Evolutionary conservation across 2,329 filamentous ascomycete genomes (phyloP).

Genomic region (Annulohypoxylon truncatum): DNA sequence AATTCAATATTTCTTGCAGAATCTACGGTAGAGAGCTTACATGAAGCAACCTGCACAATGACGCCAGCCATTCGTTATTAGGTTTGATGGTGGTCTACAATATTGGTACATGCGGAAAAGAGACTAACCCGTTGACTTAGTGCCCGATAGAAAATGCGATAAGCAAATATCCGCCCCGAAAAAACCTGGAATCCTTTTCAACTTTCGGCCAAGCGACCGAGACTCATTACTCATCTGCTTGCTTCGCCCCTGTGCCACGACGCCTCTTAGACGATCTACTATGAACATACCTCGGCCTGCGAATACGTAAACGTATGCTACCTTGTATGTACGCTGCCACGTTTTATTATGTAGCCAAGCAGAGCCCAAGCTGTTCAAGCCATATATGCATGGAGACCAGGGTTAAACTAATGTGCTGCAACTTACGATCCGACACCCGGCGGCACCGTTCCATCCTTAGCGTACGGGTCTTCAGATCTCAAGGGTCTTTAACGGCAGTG

Average conservation of each 20-base stretch:
- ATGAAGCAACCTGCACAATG: background rate
- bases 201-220: constrained; percentile 1
- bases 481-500: constrained; percentile 1
- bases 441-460: constrained; percentile 8
- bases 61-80: constrained; percentile 2
- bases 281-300: background rate
- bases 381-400: background rate
- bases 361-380: background rate
- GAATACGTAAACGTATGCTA: background rate
- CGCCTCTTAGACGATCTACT: background rate
- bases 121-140: constrained; percentile 17
- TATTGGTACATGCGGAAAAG: background rate
- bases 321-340: background rate
- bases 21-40: background rate
- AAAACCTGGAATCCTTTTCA: constrained; percentile 1
- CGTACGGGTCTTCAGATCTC: constrained; percentile 5
- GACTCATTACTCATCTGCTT: constrained; percentile 19
- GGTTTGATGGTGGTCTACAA: background rate
- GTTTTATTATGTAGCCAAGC: background rate
- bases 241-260: background rate
- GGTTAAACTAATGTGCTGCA: constrained; percentile 2
- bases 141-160: constrained; percentile 4
- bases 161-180: background rate
- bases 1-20: background rate
- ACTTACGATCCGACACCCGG: constrained; percentile 18